phyloP scores from a whole-genome alignment of 106 monocot species.

The Vanilla planifolia region DNA sequence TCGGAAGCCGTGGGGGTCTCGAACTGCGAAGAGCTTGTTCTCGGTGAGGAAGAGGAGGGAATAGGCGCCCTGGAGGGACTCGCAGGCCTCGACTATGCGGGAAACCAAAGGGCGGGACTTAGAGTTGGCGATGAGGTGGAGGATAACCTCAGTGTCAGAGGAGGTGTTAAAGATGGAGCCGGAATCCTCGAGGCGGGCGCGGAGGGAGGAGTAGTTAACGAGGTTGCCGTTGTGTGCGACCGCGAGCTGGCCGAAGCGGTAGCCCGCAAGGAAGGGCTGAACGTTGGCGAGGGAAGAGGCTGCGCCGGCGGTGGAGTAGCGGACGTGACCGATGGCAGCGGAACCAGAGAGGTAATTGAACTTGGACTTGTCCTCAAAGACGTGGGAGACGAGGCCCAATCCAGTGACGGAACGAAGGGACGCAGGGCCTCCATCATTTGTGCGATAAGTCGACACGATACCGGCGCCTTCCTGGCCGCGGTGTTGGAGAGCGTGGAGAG shows the following conservation, averaged over 20 bases:
- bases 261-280: constrained; percentile 70
- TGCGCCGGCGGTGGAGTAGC: constrained; percentile 87
- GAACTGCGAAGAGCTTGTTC: constrained; percentile 65
- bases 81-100: constrained; percentile 52
- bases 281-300: constrained; percentile 61
- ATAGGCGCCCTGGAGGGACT: constrained; percentile 50
- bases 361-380: constrained; percentile 41
- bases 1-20: constrained; percentile 80
- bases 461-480: constrained; percentile 92
- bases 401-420: constrained; percentile 40
- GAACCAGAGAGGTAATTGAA: constrained; percentile 54
- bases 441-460: constrained; percentile 51
- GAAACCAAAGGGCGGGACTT: constrained; percentile 63
- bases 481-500: constrained; percentile 87
- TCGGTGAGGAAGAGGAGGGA: constrained; percentile 53
- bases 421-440: constrained; percentile 8
- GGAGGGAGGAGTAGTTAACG: constrained; percentile 62
- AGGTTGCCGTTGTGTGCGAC: constrained; percentile 93
- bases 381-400: constrained; percentile 82
- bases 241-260: constrained; percentile 55
- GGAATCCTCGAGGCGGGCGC: constrained; percentile 31
- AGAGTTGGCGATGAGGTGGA: constrained; percentile 66
- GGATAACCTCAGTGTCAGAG: constrained; percentile 56
- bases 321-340: constrained; percentile 83
- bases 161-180: constrained; percentile 80